Conservation (phyloP, 805 yeast genomes). For the Lachancea dasiensis region DNA sequence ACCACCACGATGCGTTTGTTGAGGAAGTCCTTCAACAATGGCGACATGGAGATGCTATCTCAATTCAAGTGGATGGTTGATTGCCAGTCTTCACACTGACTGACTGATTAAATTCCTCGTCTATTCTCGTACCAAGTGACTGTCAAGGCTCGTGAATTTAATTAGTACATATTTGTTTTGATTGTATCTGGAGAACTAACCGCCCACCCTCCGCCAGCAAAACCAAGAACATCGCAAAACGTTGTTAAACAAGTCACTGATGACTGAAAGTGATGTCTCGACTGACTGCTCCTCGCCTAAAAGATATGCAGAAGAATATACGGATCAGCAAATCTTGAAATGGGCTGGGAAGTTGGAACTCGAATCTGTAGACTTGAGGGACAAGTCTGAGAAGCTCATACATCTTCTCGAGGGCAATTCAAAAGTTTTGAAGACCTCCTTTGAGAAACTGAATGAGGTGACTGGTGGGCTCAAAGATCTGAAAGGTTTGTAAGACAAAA, state of each 20-base stretch:
- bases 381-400: slow-evolving; percentile 22
- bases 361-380: slow-evolving; percentile 41
- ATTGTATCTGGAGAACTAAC: neutral
- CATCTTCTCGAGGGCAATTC: slow-evolving; percentile 16
- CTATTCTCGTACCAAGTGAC: no score
- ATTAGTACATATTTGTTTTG: no score
- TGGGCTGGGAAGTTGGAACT: slow-evolving; percentile 50
- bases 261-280: slow-evolving; percentile 7
- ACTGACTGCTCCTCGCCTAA: slow-evolving; percentile 9
- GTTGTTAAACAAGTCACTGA: neutral
- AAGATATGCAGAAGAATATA: slow-evolving; percentile 3
- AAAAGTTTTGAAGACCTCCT: slow-evolving; percentile 11
- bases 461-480: slow-evolving; percentile 9
- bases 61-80: no score
- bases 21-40: slow-evolving; percentile 28
- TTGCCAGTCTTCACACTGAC: no score
- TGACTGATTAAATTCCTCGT: no score
- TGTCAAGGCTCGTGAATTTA: no score
- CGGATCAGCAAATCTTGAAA: slow-evolving; percentile 31
- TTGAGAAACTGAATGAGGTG: slow-evolving; percentile 9
- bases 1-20: slow-evolving; percentile 47
- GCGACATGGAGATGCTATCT: slow-evolving; percentile 22
- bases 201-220: no score
- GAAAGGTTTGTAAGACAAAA: slow-evolving; percentile 14
- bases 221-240: no score